Evolutionary conservation across 1,139 yeast species (phyloP), one percentile per base, ranked within the genome.

Genomic region (Pneumocystis wakefieldiae): DNA sequence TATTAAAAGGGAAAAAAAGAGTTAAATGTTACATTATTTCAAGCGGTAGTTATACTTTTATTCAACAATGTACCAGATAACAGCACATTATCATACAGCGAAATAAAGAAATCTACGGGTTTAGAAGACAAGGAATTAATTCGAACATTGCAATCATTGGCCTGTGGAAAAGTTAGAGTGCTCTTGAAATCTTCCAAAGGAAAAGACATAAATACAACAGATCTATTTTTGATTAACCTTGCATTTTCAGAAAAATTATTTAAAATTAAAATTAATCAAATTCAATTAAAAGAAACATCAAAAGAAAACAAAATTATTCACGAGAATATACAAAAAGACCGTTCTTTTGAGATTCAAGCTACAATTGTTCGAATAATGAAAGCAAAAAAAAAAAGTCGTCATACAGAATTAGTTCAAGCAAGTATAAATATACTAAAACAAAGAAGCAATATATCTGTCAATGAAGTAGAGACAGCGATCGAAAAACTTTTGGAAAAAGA

Each of bases 311-410:
- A 65, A 61, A 60, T 69, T 58, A 59, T 70, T 62, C 64, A 67
- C 60, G 66, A 65, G 14, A 70, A 69, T 55, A 72, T 72, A n/a
- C 64, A 64, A 24, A 67, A 71, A n/a, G 75, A 74, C 57, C 71
- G 74, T 28, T 69, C 70, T 55, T 71, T 71, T 66, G 72, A 72
- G 57, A 67, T 76, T 12, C 76, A 73, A 62, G 77, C 78, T 0
- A 73, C 73, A 12, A 72, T 76, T 19, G 72, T 74, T 10, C 70
- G 78, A 15, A 65, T 70, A 39, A 69, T 76, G 97, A 92, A 92
- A 77, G 91, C 96, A 0, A 67, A 72, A 4, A 70, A 70, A 61
- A 64, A 64, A 24, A 67, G 76, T 59, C 60, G 65, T 2, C 80
- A 78, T 66, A 70, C 70, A 0, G 72, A 71, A 36, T 71, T 78